Evolutionary conservation across 768 basidiomycete genomes (phyloP), one percentile per base, ranked within the genome.

Genomic region (Tricholoma furcatifolium): DNA sequence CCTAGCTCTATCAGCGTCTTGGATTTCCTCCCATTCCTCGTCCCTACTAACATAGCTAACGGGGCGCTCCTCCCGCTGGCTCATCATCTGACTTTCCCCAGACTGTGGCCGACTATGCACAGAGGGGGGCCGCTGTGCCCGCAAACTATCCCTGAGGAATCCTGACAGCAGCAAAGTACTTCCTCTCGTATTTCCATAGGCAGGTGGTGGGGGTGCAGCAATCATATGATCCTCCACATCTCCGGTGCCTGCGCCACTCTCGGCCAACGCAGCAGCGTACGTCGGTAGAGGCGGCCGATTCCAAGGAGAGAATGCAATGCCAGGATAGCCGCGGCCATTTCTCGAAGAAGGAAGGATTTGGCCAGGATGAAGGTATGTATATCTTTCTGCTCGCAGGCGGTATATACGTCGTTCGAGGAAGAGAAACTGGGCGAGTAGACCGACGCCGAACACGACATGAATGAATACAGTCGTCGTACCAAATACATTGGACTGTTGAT

Each of bases 171-270:
- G 61, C 40, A 88, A 72, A 17, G 75, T 85, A 68, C 84, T 87
- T 32, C 85, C 86, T 43, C 87, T 77, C 17, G 84, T 86, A 59
- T 87, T 77, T 20, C 88, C 87, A 64, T 89, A 89, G n/a, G 85
- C 84, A 9, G 88, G 88, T 6, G 88, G 88, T 1, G 88, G 87
- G 4, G 82, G 76, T 17, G 73, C 76, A 3, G 85, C 87, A 52
- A 88, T 89, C 34, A 78, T 64, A 61, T 81, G 73, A 64, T 88
- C 87, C 59, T 89, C 88, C 23, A 87, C 86, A 65, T 89, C 87
- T 38, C 87, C 87, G 4, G 88, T 88, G 32, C 84, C 85, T 12
- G 73, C 76, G 12, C 87, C 86, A 63, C 80, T 82, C 56, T 85
- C 78, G 7, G 81, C 78, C n/a, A 91, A 70, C 2, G 82, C 80